phyloP scores from a whole-genome alignment of 2,329 filamentous ascomycete species.

The Bimuria novae-zelandiae region DNA sequence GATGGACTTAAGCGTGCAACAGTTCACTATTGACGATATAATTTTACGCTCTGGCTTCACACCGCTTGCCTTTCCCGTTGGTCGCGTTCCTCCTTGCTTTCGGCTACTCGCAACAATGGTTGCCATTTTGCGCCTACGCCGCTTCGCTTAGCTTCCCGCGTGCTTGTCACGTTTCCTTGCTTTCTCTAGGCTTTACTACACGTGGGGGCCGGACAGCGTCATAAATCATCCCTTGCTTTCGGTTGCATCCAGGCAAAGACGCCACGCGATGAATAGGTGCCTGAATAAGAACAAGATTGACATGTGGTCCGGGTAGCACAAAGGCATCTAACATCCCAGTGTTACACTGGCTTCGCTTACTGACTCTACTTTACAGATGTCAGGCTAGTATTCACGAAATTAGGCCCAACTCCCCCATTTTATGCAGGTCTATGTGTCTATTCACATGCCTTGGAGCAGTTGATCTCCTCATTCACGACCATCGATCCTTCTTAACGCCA shows the following conservation, averaged over 20 bases:
- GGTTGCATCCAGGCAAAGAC: not conserved
- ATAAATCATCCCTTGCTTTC: not conserved
- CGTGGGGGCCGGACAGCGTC: too few species aligned
- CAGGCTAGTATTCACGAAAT: not conserved
- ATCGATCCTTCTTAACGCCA: not conserved
- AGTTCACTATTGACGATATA: not conserved
- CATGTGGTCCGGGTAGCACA: not conserved
- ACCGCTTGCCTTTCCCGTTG: too few species aligned
- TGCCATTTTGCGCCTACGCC: not conserved
- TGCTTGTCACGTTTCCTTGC: not conserved
- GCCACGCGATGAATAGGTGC: not conserved
- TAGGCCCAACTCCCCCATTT: not conserved
- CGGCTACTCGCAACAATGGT: too few species aligned
- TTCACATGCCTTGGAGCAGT: not conserved
- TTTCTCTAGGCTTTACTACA: not conserved
- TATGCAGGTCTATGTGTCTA: not conserved
- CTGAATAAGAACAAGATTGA: not conserved
- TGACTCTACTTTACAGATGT: not conserved
- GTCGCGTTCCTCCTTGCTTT: too few species aligned
- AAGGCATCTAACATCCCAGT: not conserved
- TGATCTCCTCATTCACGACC: not conserved
- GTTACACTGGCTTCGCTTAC: not conserved
- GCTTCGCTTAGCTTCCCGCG: not conserved
- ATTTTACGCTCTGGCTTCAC: not conserved
- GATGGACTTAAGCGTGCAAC: too few species aligned